phyloP scores from a whole-genome alignment of 2,329 filamentous ascomycete genomes.

The Nemania sp. region DNA sequence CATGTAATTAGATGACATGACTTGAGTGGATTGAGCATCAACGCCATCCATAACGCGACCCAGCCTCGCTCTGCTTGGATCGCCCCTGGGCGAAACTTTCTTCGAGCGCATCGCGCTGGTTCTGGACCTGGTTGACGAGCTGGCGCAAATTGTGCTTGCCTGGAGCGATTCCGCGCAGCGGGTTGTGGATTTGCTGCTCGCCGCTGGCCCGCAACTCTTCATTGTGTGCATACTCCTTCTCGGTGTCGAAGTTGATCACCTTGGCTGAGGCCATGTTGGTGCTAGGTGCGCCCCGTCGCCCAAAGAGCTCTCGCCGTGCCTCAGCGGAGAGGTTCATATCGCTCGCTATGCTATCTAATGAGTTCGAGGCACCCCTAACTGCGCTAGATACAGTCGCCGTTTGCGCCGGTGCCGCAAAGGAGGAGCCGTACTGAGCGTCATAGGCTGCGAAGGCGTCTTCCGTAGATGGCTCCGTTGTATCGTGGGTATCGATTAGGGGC shows the following conservation, averaged over 20 bases:
- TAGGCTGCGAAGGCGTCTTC: slow-evolving; percentile 54
- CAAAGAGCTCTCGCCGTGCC: slow-evolving; percentile 86
- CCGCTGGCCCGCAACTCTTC: slow-evolving; percentile 78
- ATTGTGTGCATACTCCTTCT: slow-evolving; percentile 87
- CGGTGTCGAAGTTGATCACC: slow-evolving; percentile 89
- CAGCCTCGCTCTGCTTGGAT: slow-evolving; percentile 84
- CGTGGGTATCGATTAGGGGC: slow-evolving; percentile 60
- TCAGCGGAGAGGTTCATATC: slow-evolving; percentile 83
- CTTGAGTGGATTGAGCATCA: slow-evolving; percentile 37
- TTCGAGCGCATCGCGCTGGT: slow-evolving; percentile 87
- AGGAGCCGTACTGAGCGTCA: slow-evolving; percentile 47
- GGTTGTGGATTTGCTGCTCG: slow-evolving; percentile 80
- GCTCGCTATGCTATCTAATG: slow-evolving; percentile 77
- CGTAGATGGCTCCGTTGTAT: slow-evolving; percentile 32
- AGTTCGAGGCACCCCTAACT: slow-evolving; percentile 54
- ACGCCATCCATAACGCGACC: slow-evolving; percentile 84
- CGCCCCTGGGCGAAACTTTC: slow-evolving; percentile 89
- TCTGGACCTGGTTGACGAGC: slow-evolving; percentile 84
- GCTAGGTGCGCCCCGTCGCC: slow-evolving; percentile 63
- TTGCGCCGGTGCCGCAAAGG: slow-evolving; percentile 34
- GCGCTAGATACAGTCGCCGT: slow-evolving; percentile 48
- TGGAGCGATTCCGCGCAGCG: slow-evolving; percentile 83
- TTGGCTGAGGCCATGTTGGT: slow-evolving; percentile 60
- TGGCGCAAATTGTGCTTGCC: slow-evolving; percentile 92
- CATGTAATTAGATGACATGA: not conserved